Base-by-base conservation (phyloP, 2,329 filamentous ascomycete species). In the Fusarium buharicum region DNA sequence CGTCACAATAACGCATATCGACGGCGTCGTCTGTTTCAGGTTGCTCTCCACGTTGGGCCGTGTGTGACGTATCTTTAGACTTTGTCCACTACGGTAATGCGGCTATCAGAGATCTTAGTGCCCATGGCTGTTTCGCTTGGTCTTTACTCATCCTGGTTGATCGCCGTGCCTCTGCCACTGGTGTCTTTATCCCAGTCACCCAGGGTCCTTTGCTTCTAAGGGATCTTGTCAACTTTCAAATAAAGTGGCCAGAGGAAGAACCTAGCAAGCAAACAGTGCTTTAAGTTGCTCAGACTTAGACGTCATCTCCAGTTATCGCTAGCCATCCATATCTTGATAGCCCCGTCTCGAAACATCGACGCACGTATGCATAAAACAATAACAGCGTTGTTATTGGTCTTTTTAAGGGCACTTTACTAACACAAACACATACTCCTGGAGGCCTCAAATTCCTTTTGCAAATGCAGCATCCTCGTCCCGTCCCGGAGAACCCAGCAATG, bases 11-110 rank as follows among this genome's bases (percentile, higher is more conserved):
- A 60, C 48, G 45, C 51, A 59, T 54, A 39, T 48, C 28, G 55
- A 66, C 56, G 48, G 55, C 55, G 52, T 67, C 55, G 47, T 59
- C 50, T 53, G 67, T 69, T 69, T 69, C 67, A 69, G 67, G 67
- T 68, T 49, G 50, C 48, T 65, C 54, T 69, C 59, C 59, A 47
- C 50, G 51, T 66, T 64, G 59, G 53, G 55, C 55, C 55, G 55
- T 69, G 62, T 68, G 63, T 51, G 54, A 62, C 53, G 41, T 55
- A 40, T 37, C 31, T 12, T 28, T 33, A 34, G 33, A 13, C 20
- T 39, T 16, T 38, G 18, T 31, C 41, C 33, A 20, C 28, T 31
- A 36, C 46, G 27, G 48, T 46, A 59, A 59, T 49, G 45, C 61
- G 41, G 39, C 47, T 50, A 34, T 62, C 48, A 58, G 44, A 64